These are phyloP conservation scores for Cryphonectria naterciae DNA, from an alignment of 2,329 filamentous ascomycete species.

Conservation along the genomic window DNA sequence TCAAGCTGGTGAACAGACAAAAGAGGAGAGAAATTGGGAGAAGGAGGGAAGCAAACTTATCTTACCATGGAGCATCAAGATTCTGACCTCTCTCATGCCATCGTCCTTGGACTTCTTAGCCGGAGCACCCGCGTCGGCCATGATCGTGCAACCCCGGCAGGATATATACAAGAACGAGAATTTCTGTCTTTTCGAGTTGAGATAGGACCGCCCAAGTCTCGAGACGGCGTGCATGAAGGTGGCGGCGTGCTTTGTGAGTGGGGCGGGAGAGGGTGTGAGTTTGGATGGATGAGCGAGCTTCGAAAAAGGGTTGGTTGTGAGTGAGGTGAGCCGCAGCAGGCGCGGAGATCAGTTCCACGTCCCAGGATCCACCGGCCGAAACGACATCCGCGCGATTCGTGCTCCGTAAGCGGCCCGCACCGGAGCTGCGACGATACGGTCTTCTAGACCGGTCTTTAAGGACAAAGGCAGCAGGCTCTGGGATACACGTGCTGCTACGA, in stretches of 20 bases:
- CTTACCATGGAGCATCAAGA: constrained; percentile 77
- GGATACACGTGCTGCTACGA: background rate
- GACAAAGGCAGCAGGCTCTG: background rate
- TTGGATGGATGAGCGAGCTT: background rate
- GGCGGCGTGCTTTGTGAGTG: background rate
- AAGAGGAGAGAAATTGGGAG: background rate
- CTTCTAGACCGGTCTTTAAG: background rate
- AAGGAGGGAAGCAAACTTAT: background rate
- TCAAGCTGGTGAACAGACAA: too few species aligned
- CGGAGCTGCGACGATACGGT: background rate
- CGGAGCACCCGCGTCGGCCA: constrained; percentile 14
- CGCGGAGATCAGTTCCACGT: background rate
- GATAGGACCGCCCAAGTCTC: background rate
- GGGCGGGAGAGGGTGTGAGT: background rate
- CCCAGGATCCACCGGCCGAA: constrained; percentile 6
- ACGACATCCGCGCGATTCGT: background rate
- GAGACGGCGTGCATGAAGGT: constrained; percentile 17
- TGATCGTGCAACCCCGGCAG: constrained; percentile 15
- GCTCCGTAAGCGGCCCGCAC: constrained; percentile 7
- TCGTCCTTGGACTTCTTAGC: constrained; percentile 37
- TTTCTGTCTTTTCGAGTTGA: background rate
- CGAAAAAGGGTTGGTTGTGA: background rate
- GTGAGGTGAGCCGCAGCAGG: background rate
- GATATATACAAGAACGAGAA: background rate
- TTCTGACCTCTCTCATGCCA: constrained; percentile 60